Evolutionary conservation across 2,329 filamentous ascomycete species (phyloP).

Genomic region (Alternaria gansuensis): DNA sequence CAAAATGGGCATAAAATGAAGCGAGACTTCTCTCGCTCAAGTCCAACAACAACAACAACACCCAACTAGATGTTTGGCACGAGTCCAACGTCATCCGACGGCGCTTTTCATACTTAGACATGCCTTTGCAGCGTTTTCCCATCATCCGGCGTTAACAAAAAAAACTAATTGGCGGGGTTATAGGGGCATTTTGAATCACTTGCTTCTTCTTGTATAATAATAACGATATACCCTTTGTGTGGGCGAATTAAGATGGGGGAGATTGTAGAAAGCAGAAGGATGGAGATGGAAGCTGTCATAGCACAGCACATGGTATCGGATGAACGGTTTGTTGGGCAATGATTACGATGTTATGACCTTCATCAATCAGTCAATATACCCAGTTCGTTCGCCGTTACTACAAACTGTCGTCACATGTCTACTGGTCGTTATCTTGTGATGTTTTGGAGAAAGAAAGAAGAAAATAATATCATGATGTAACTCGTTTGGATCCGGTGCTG

Average conservation of each 20-base stretch:
- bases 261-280: slow-evolving; percentile 9
- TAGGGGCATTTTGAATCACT: slow-evolving; percentile 5
- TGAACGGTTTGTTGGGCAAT: slow-evolving; percentile 21
- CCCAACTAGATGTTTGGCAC: slow-evolving; percentile 3
- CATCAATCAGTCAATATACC: slow-evolving; percentile 16
- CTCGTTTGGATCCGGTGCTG: background rate
- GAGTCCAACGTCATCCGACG: background rate
- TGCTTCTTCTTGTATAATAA: slow-evolving; percentile 30
- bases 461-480: background rate
- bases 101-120: slow-evolving; percentile 3
- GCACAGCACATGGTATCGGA: slow-evolving; percentile 5
- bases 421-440: background rate
- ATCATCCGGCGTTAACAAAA: slow-evolving; percentile 16
- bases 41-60: background rate
- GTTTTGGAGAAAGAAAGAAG: background rate
- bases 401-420: background rate
- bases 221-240: slow-evolving; percentile 36
- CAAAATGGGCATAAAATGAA: slow-evolving; percentile 30
- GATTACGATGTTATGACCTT: slow-evolving; percentile 31
- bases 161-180: background rate
- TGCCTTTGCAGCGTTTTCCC: slow-evolving; percentile 19
- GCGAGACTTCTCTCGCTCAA: slow-evolving; percentile 3
- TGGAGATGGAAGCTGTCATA: background rate
- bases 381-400: slow-evolving; percentile 1
- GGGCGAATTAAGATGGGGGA: slow-evolving; percentile 12